Base-by-base conservation (phyloP, 2,329 filamentous ascomycete species). In the Pestalotiopsis sp. region DNA sequence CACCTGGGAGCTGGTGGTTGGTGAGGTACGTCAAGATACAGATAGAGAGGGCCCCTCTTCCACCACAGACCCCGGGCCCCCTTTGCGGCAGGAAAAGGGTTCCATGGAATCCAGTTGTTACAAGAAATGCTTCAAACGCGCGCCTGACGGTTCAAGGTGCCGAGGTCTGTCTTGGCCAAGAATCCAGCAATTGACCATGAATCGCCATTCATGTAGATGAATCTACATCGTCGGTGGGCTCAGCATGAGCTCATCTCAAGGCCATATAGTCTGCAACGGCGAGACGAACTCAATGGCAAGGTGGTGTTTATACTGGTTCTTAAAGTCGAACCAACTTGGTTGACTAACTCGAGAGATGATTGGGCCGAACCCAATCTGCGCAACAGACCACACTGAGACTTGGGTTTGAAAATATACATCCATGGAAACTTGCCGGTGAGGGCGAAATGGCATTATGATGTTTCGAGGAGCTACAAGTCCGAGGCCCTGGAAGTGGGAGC, bases 81-180 rank as follows among this genome's bases (percentile, higher is more conserved):
- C 45, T 52, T 52, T 73, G 70, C 70, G 65, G 64, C 49, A 64
- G 68, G 64, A 36, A 52, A 45, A 62, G 57, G 58, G 69, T 68
- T 72, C 66, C 71, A 66, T 68, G 67, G 59, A 65, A 65, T 62
- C 56, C 52, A 57, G 69, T 69, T 73, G 73, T 72, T 69, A 70
- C 73, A 72, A 69, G 67, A 69, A 56, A 59, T 73, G 73, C 73
- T 70, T 74, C 72, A 73, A 67, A 64, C 72, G 62, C 23, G 67
- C 68, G 67, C 68, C 68, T 36, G 67, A 67, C 36, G 31, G 57
- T 59, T 27, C 20, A 27, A 23, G 23, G 57, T 36, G 23, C 23
- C 27, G 57, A 59, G 13, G 23, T 14, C 20, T 17, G 45, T 17
- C 27, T 59, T 59, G 27, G 57, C 27, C 13, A 36, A 36, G 57